Evolutionary conservation across 2,329 filamentous ascomycete genomes (phyloP), one percentile per base, ranked within the genome.

Genomic region (Sarocladium oryzae): DNA sequence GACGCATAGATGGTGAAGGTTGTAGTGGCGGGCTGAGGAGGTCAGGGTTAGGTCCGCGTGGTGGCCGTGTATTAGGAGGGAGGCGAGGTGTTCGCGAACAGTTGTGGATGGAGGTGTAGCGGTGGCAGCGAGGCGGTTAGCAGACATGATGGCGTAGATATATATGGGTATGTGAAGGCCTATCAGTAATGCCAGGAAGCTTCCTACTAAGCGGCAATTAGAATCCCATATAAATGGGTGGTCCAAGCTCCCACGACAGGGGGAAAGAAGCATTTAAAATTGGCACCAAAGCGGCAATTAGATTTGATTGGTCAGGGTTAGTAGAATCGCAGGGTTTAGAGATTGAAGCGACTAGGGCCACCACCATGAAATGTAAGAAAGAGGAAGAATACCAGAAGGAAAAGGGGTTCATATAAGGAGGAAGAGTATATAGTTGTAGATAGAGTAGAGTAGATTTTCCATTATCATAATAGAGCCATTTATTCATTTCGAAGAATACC

Each of bases 171-270:
- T n/a, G n/a, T n/a, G n/a, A n/a, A n/a, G n/a, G 15, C 38, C 38
- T 43, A 43, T 43, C 20, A 43, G 38, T 43, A 10, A 43, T 26
- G 38, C 38, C 20, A 43, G 38, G 38, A 20, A 4, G 10, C 10
- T 23, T 43, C 20, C 20, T 21, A 21, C 38, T 21, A 21, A 23
- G 38, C 9, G 18, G 10, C 7, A 43, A 43, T 43, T 7, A 43
- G 38, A 43, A 43, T 43, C 38, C 38, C 18, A 43, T 43, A 43
- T n/a, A 43, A 43, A 43, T 23, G 18, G n/a, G n/a, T 43, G 20
- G 38, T 43, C 38, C 38, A 23, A 43, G 38, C 38, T 43, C 38
- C 20, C 20, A 9, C 20, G 18, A 43, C 7, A 43, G 7, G 10
- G 38, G 38, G 18, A 21, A 23, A n/a, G 18, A 43, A 7, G 36